A percentile compares a stretch with the other conserved stretches of the same genome.
These are phyloP conservation scores for Penicillium polonicum DNA, from an alignment of 2,329 filamentous ascomycete genomes.

Conservation along the genomic window DNA sequence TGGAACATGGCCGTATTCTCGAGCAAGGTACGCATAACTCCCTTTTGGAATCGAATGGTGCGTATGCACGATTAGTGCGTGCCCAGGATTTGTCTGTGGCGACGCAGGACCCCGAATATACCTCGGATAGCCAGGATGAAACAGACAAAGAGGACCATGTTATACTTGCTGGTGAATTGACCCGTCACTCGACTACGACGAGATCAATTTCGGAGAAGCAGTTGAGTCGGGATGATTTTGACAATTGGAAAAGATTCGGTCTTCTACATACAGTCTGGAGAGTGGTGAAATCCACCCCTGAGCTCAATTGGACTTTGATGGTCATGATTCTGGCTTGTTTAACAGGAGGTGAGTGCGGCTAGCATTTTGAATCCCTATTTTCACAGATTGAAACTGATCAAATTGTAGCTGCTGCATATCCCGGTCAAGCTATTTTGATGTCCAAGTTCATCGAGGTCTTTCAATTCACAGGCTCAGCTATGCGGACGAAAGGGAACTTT, in stretches of 20 bases:
- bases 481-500: slow-evolving; percentile 38
- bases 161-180: not conserved
- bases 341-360: not conserved
- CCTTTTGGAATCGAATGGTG: slow-evolving; percentile 35
- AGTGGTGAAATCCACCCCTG: slow-evolving; percentile 1
- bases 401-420: slow-evolving; percentile 43
- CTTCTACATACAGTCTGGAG: slow-evolving; percentile 5
- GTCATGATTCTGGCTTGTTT: slow-evolving; percentile 1
- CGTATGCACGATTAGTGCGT: slow-evolving; percentile 43
- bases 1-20: slow-evolving; percentile 43
- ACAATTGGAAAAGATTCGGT: slow-evolving; percentile 8
- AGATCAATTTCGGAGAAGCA: not conserved
- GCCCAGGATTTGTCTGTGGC: slow-evolving; percentile 48
- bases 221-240: slow-evolving; percentile 7
- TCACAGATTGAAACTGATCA: not conserved
- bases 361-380: too few species aligned
- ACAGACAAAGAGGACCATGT: not conserved
- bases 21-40: slow-evolving; percentile 47
- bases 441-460: slow-evolving; percentile 25
- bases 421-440: slow-evolving; percentile 47
- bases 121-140: not conserved
- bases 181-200: slow-evolving; percentile 5
- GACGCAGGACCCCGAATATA: slow-evolving; percentile 15
- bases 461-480: not conserved
- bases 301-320: slow-evolving; percentile 2